Evolutionary conservation across 192 early-diverging fungal species (phyloP).

Genomic region (Backusella australiensis): DNA sequence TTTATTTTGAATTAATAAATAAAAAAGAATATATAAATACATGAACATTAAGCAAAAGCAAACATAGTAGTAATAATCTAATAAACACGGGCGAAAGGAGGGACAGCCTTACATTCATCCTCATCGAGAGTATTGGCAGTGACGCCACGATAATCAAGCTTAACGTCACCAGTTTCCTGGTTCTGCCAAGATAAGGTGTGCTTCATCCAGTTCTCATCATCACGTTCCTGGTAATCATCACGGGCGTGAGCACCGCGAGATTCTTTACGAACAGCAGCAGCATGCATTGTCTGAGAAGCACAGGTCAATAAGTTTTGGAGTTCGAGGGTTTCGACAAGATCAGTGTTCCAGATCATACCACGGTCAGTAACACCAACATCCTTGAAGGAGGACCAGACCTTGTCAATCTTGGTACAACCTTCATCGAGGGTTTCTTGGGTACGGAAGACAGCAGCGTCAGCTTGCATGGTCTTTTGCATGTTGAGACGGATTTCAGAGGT

Average conservation of each 20-base stretch:
- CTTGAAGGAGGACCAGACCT: conserved; percentile 74
- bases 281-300: conserved; percentile 89
- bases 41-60: background rate
- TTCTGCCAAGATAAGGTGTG: conserved; percentile 96
- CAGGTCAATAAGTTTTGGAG: conserved; percentile 96
- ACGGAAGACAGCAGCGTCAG: conserved; percentile 96
- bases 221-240: conserved; percentile 86
- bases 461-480: conserved; percentile 99
- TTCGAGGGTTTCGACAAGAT: conserved; percentile 95
- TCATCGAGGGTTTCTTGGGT: conserved; percentile 86
- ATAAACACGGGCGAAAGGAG: conserved; percentile 86
- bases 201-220: conserved; percentile 98
- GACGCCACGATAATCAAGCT: conserved; percentile 82
- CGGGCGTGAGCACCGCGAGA: conserved; percentile 97
- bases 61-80: conserved; percentile 32
- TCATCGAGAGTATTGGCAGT: conserved; percentile 83
- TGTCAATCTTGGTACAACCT: conserved; percentile 80
- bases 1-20: no score
- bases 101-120: conserved; percentile 89
- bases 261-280: conserved; percentile 93
- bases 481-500: conserved; percentile 87
- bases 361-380: conserved; percentile 90
- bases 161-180: conserved; percentile 71
- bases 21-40: background rate
- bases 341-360: conserved; percentile 98